Percentiles rank a stretch among this genome's conserved stretches.
phyloP scores from a whole-genome alignment of 1,284 basidiomycete species.

The Erythrobasidium hasegawianum region DNA sequence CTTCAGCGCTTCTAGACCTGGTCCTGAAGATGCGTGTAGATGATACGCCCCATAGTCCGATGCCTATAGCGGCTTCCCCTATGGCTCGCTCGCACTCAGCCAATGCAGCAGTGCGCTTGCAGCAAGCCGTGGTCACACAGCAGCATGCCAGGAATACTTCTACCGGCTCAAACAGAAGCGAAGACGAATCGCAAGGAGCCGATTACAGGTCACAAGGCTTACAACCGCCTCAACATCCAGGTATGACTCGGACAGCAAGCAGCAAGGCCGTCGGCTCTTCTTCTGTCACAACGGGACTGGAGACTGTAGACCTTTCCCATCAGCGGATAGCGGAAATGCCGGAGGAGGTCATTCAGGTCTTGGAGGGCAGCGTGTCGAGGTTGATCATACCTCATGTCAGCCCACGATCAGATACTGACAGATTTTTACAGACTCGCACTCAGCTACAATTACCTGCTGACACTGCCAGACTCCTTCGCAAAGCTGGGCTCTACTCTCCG shows the following conservation, averaged over 20 bases:
- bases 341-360: constrained; percentile 66
- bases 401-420: constrained; percentile 1
- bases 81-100: constrained; percentile 33
- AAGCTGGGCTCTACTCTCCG: constrained; percentile 67
- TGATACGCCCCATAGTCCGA: not conserved
- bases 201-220: constrained; percentile 2
- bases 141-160: constrained; percentile 24
- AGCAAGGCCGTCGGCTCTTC: constrained; percentile 8
- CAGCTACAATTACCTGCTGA: constrained; percentile 75
- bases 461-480: constrained; percentile 74
- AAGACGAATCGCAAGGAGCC: not conserved
- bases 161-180: constrained; percentile 25
- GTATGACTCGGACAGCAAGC: constrained; percentile 28
- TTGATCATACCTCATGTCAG: constrained; percentile 44
- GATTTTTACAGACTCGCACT: constrained; percentile 66
- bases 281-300: constrained; percentile 40
- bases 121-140: constrained; percentile 12
- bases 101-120: constrained; percentile 26
- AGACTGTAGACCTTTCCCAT: constrained; percentile 76
- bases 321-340: constrained; percentile 70
- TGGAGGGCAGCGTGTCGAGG: constrained; percentile 69
- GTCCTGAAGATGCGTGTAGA: constrained; percentile 23
- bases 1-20: constrained; percentile 24
- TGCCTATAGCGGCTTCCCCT: not conserved
- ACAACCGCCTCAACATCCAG: constrained; percentile 9